Evolutionary conservation across 2,329 filamentous ascomycete species (phyloP).

Genomic region (Phialocephala subalpina): DNA sequence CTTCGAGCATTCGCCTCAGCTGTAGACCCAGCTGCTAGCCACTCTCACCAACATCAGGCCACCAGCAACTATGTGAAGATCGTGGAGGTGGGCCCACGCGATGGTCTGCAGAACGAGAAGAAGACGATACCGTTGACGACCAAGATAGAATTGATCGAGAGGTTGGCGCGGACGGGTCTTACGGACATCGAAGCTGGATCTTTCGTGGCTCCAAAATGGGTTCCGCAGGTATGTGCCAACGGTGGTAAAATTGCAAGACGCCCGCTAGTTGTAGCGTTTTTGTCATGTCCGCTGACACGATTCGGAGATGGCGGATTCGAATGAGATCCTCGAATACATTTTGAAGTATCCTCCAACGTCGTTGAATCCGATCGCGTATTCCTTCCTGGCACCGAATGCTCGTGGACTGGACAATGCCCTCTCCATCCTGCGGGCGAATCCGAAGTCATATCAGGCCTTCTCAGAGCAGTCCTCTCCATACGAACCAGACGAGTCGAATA

Average conservation of each 20-base stretch:
- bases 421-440: conserved; percentile 60
- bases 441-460: conserved; percentile 59
- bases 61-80: conserved; percentile 59
- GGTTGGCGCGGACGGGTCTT: conserved; percentile 73
- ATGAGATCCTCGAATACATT: conserved; percentile 75
- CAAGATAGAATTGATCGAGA: conserved; percentile 79
- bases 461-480: conserved; percentile 42
- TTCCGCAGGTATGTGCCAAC: conserved; percentile 70
- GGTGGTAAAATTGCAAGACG: too few species aligned
- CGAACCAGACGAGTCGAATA: conserved; percentile 42
- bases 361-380: conserved; percentile 70
- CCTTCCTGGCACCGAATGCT: conserved; percentile 81
- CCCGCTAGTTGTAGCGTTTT: too few species aligned
- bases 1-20: conserved; percentile 37
- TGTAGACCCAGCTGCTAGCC: conserved; percentile 23
- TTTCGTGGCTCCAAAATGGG: conserved; percentile 85
- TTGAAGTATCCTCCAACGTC: conserved; percentile 64
- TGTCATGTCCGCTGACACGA: conserved; percentile 11
- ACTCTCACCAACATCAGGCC: conserved; percentile 31
- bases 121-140: conserved; percentile 72
- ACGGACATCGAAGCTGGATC: conserved; percentile 81
- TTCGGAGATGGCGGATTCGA: conserved; percentile 78
- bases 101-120: conserved; percentile 90
- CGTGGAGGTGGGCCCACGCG: conserved; percentile 84
- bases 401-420: conserved; percentile 74